Evolutionary conservation across 495 filamentous ascomycete genomes (phyloP).

Genomic region (Alectoria sarmentosa): DNA sequence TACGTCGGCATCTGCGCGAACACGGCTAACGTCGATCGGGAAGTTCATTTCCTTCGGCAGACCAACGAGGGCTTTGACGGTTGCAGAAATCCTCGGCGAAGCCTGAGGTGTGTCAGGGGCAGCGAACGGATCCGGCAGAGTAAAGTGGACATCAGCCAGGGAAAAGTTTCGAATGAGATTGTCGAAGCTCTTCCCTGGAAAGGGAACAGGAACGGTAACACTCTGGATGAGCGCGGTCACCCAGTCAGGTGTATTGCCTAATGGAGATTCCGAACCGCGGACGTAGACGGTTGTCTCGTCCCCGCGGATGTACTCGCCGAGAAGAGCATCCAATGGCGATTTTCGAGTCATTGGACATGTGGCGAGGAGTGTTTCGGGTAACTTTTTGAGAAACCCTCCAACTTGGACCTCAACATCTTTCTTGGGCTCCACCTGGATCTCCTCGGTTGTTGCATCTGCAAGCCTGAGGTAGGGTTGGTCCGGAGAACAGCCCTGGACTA

Average conservation of each 20-base stretch:
- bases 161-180: slow-evolving; percentile 80
- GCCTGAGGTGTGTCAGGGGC: slow-evolving; percentile 67
- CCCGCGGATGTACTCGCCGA: slow-evolving; percentile 76
- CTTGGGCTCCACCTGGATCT: slow-evolving; percentile 57
- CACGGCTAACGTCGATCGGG: slow-evolving; percentile 60
- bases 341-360: slow-evolving; percentile 64
- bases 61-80: slow-evolving; percentile 65
- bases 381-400: slow-evolving; percentile 55
- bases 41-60: slow-evolving; percentile 85
- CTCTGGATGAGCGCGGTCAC: slow-evolving; percentile 69
- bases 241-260: slow-evolving; percentile 65
- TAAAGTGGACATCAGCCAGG: slow-evolving; percentile 74
- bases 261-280: slow-evolving; percentile 63
- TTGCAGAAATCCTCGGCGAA: slow-evolving; percentile 71
- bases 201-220: slow-evolving; percentile 75
- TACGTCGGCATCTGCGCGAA: slow-evolving; percentile 71
- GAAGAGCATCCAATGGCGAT: slow-evolving; percentile 80
- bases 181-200: slow-evolving; percentile 73
- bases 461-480: slow-evolving; percentile 59
- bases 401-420: slow-evolving; percentile 59
- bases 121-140: slow-evolving; percentile 68
- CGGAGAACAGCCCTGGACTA: slow-evolving; percentile 68
- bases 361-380: slow-evolving; percentile 63
- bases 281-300: slow-evolving; percentile 71
- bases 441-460: slow-evolving; percentile 63